Conservation (phyloP, 129 eudicot genomes). For the Ambrosia artemisiifolia region DNA sequence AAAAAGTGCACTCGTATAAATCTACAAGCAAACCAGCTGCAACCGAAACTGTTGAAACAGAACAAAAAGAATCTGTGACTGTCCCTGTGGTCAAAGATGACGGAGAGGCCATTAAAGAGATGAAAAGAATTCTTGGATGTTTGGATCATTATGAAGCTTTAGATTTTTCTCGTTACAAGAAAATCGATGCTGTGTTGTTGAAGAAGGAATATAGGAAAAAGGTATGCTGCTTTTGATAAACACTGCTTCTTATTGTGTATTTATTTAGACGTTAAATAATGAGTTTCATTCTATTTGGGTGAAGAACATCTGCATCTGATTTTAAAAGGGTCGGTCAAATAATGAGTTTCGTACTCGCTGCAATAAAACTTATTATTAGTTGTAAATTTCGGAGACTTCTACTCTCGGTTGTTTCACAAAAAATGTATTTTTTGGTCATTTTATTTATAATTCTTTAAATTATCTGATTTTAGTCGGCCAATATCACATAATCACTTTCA, state of each 20-base stretch:
- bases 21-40: conserved; percentile 47
- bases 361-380: neutral
- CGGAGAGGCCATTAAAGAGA: conserved; percentile 55
- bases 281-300: neutral
- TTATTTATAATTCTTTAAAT: neutral
- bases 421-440: neutral
- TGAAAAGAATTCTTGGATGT: conserved; percentile 66
- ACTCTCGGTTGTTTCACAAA: neutral
- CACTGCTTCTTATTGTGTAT: neutral
- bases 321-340: neutral
- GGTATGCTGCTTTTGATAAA: conserved; percentile 3
- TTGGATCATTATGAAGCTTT: conserved; percentile 63
- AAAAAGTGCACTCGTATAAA: conserved; percentile 49
- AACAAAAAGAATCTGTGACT: conserved; percentile 31
- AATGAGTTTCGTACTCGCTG: neutral
- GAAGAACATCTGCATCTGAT: neutral
- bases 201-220: conserved; percentile 72
- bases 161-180: conserved; percentile 47
- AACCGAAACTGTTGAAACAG: conserved; percentile 33
- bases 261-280: neutral
- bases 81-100: conserved; percentile 62
- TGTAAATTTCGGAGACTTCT: neutral
- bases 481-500: too few relatives aligned
- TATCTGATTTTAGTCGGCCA: too few relatives aligned
- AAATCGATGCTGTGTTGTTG: conserved; percentile 53